Evolutionary conservation across 345 rosid genomes (phyloP), one percentile per base, ranked within the genome.

Genomic region (Pugionium dolabratum): DNA sequence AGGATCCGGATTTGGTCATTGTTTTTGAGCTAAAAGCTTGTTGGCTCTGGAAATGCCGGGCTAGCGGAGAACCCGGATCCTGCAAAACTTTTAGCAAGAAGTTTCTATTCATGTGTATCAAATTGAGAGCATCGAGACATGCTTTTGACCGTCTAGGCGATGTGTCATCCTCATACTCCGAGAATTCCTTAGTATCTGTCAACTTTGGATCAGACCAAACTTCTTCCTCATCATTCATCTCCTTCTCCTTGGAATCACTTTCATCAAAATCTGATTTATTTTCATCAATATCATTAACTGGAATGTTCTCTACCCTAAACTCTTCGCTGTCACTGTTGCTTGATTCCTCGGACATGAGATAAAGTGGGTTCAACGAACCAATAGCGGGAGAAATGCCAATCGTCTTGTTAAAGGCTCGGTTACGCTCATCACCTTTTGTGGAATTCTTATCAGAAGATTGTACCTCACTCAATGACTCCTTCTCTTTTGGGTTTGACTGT

Each of bases 41-140:
- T 51, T 79, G 80, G 67, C 72, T 77, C 9, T 76, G 80, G 56
- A 80, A 78, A 58, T 79, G 79, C 6, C 81, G 69, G 47, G 84
- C 83, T 57, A 84, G 61, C 4, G 82, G 87, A 51, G 85, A 82
- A 30, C 81, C 79, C 2, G 86, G 85, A 51, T 81, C 89, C 11
- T 79, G 81, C 36, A 88, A 33, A 27, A 85, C 56, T 64, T 66
- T 78, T 32, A 74, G 25, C 18, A 90, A 66, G 26, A 82, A 73
- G 46, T 87, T 86, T 71, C 82, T 80, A 55, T 87, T 82, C 73
- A 65, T 66, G 73, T 77, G 79, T 43, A 82, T 74, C 73, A 85
- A 40, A 62, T 85, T 82, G 26, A 79, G 48, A 49, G 87, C 85
- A 62, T 84, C 90, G 55, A 77, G 59, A 31, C 82, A 62, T 25